Percentiles rank a stretch among this genome's conserved stretches.
phyloP scores from a whole-genome alignment of 805 yeast genomes.

The Saturnispora serradocipensis region DNA sequence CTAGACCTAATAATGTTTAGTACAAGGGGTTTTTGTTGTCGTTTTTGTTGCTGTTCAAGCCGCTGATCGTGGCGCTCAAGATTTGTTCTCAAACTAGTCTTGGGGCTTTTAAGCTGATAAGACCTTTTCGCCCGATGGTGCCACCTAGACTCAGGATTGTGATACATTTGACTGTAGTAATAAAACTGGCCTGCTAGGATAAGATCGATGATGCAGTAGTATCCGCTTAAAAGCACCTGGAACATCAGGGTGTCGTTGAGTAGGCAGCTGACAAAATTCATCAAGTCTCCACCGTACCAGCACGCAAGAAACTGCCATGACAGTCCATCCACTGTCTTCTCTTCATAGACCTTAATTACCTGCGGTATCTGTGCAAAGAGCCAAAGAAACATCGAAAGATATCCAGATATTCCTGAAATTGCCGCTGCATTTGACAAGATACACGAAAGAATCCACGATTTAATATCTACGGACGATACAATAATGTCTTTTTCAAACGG shows the following conservation, averaged over 20 bases:
- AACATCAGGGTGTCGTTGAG: constrained; percentile 40
- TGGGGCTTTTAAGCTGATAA: constrained; percentile 18
- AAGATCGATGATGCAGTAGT: constrained; percentile 41
- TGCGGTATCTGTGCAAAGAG: constrained; percentile 70
- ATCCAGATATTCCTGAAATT: constrained; percentile 25
- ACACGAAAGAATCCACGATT: not conserved
- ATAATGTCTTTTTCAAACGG: not conserved
- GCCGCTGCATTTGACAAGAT: constrained; percentile 10
- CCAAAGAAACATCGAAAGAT: constrained; percentile 49
- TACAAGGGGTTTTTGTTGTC: not conserved
- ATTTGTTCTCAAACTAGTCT: constrained; percentile 18
- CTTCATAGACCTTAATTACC: constrained; percentile 46
- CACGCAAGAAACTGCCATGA: constrained; percentile 49
- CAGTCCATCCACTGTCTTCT: constrained; percentile 59
- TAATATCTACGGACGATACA: not conserved
- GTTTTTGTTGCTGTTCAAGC: not conserved
- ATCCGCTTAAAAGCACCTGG: constrained; percentile 37
- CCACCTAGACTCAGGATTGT: constrained; percentile 27
- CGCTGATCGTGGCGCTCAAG: constrained; percentile 5
- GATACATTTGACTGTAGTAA: constrained; percentile 36
- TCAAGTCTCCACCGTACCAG: constrained; percentile 58
- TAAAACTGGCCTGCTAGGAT: constrained; percentile 38
- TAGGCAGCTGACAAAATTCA: constrained; percentile 43
- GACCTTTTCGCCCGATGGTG: constrained; percentile 16
- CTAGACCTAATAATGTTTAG: not conserved